Conservation (phyloP, 371 early-diverging fungal species). For the Blakeslea trispora region DNA sequence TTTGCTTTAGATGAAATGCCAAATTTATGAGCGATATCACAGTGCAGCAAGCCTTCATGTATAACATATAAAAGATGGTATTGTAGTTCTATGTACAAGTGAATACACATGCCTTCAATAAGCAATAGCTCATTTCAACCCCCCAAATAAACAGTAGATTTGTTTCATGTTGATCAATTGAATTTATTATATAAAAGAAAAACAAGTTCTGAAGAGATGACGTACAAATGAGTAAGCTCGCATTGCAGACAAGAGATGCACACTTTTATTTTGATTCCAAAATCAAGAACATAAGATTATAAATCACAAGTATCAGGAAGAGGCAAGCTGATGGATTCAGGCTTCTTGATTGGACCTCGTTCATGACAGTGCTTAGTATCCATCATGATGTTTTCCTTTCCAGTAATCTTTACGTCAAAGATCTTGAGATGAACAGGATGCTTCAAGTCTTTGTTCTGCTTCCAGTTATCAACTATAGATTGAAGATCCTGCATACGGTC, state of each 20-base stretch:
- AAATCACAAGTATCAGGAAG: slow-evolving; percentile 31
- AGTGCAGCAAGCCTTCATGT: too few species aligned
- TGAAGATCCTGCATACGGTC: slow-evolving; percentile 46
- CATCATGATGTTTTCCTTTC: slow-evolving; percentile 32
- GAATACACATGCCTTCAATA: too few species aligned
- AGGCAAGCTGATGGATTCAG: slow-evolving; percentile 25
- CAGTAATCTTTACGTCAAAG: slow-evolving; percentile 40
- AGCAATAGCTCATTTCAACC: too few species aligned
- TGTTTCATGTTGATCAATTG: neutral
- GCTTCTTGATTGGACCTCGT: slow-evolving; percentile 8
- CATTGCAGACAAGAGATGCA: too few species aligned
- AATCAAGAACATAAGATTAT: too few species aligned
- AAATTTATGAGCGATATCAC: too few species aligned
- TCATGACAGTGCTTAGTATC: slow-evolving; percentile 34
- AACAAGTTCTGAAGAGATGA: too few species aligned
- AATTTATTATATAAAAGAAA: too few species aligned
- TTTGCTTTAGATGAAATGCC: too few species aligned
- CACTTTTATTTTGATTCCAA: too few species aligned
- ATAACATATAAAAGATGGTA: too few species aligned
- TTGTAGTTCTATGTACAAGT: too few species aligned
- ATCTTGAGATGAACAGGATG: slow-evolving; percentile 30
- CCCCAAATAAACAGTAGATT: slow-evolving; percentile 3
- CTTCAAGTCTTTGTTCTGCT: slow-evolving; percentile 33
- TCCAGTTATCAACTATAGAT: slow-evolving; percentile 37
- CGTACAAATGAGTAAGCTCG: neutral